These are phyloP conservation scores for Sphaerulina musiva DNA, from an alignment of 2,329 filamentous ascomycete species.

Conservation along the genomic window DNA sequence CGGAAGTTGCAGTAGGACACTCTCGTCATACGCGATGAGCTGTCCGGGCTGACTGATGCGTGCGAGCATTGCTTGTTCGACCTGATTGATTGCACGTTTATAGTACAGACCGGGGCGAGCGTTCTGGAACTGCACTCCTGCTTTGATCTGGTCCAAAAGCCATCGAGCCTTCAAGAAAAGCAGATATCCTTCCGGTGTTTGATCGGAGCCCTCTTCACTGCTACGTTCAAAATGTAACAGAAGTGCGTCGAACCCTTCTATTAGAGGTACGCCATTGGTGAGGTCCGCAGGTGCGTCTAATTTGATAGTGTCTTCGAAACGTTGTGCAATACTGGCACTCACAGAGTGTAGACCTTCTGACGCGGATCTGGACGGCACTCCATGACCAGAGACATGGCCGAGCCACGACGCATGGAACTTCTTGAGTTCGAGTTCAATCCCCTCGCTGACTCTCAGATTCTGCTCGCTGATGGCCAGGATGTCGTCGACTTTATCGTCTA, in stretches of 20 bases:
- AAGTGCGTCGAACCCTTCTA: slow-evolving; percentile 19
- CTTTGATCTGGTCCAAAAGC: slow-evolving; percentile 15
- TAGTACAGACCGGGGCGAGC: slow-evolving; percentile 22
- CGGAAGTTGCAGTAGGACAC: slow-evolving; percentile 12
- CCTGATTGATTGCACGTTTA: slow-evolving; percentile 21
- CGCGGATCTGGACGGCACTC: background rate
- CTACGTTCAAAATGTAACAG: slow-evolving; percentile 19
- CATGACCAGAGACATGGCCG: slow-evolving; percentile 12
- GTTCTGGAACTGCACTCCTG: slow-evolving; percentile 14
- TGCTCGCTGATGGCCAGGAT: slow-evolving; percentile 17
- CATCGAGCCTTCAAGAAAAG: slow-evolving; percentile 23
- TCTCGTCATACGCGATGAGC: slow-evolving; percentile 16
- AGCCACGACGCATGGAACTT: slow-evolving; percentile 10
- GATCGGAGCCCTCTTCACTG: slow-evolving; percentile 7
- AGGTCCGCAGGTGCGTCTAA: slow-evolving; percentile 9
- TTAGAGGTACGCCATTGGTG: slow-evolving; percentile 12
- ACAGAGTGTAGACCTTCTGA: slow-evolving; percentile 8
- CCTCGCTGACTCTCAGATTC: slow-evolving; percentile 7
- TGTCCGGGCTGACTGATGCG: slow-evolving; percentile 11
- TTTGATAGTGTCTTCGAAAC: slow-evolving; percentile 4
- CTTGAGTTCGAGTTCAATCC: slow-evolving; percentile 16
- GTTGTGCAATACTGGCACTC: slow-evolving; percentile 12
- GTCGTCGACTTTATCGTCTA: slow-evolving; percentile 20
- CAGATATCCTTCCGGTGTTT: slow-evolving; percentile 18
- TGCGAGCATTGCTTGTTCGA: slow-evolving; percentile 16